Evolutionary conservation across 306 rosid genomes (phyloP), one percentile per base, ranked within the genome.

Genomic region (Ochetophila trinervis): DNA sequence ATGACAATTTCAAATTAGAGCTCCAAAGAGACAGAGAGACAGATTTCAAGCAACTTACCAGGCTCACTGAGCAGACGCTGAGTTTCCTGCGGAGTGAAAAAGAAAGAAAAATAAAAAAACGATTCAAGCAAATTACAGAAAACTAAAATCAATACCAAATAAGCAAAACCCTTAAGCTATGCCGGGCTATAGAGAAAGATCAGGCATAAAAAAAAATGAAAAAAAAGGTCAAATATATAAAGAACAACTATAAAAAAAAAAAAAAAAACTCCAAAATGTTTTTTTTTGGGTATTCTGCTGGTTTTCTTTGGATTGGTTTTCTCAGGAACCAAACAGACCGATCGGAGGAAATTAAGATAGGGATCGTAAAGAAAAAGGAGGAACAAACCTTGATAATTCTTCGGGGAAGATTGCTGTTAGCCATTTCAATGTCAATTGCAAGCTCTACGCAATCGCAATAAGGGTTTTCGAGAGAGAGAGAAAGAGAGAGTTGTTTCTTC

Each of bases 1-100:
- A 60, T 16, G 19, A 22, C 34, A 53, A 59, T 40, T 68, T 52
- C 58, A 72, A 67, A 72, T 35, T 62, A 63, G 11, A 17, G 59
- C 53, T 53, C 45, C 34, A 70, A 44, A 20, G 1, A 66, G 62
- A 22, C 0, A 80, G 56, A 5, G 15, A 66, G 65, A 22, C 0
- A 80, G 56, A 5, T 6, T 3, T 20, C 57, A 69, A 72, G n/a
- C 71, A 57, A n/a, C 65, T 57, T 47, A 89, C 98, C 98, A 34
- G 98, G 98, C 80, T 92, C 98, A 85, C 98, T 92, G 56, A 92
- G 90, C 62, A 92, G 90, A 69, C 96, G 96, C 83, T 92, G 98
- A 60, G 98, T 92, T 82, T 92, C 98, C 98, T 89, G 86, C 71
- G 1, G 16, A 79, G 80, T 79, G 74, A 79, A 24, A 55, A 37